Evolutionary conservation across 2,329 filamentous ascomycete genomes (phyloP), one percentile per base, ranked within the genome.

Genomic region (Alternaria sp.): DNA sequence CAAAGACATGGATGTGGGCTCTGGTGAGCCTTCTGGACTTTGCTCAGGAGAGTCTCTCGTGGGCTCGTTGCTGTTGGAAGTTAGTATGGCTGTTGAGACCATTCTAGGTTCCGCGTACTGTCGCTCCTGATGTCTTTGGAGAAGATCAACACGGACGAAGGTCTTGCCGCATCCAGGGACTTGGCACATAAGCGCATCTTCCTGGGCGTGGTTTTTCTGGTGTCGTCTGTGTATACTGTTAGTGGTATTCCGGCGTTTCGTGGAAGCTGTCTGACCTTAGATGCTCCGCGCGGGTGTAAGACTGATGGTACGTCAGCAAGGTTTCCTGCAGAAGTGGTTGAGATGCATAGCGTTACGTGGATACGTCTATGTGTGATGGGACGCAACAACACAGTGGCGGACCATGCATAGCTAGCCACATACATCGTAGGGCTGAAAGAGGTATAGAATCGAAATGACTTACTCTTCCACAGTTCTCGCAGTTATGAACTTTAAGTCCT

Each of bases 251-350:
- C 25, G 44, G 15, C 14, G 30, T 26, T 7, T 12, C 44, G 26
- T 8, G 15, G 11, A 44, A 14, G 15, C n/a, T 8, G 18, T 21
- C 69, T 49, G 68, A 82, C 82, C 82, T 80, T 37, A 84, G 66
- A 61, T 84, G 83, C 66, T 84, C 83, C 21, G 82, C 82, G 41
- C 83, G 78, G 12, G 82, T 84, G 68, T 84, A 84, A 12, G 79
- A 81, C 82, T 84, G 25, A 15, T n/a, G 11, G 33, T n/a, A 18
- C 18, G 69, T 78, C 55, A 79, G 76, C 55, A 43, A 46, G 21
- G 20, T n/a, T n/a, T 6, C 45, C 20, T 49, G 30, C 14, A 20
- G n/a, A 30, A 8, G 15, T 45, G 11, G 25, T 56, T 26, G 12
- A 30, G 12, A 47, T 46, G 26, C 18, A 15, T 49, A 37, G 47